Evolutionary conservation across 2,329 filamentous ascomycete genomes (phyloP).

Genomic region (Diplodia scrobiculata): DNA sequence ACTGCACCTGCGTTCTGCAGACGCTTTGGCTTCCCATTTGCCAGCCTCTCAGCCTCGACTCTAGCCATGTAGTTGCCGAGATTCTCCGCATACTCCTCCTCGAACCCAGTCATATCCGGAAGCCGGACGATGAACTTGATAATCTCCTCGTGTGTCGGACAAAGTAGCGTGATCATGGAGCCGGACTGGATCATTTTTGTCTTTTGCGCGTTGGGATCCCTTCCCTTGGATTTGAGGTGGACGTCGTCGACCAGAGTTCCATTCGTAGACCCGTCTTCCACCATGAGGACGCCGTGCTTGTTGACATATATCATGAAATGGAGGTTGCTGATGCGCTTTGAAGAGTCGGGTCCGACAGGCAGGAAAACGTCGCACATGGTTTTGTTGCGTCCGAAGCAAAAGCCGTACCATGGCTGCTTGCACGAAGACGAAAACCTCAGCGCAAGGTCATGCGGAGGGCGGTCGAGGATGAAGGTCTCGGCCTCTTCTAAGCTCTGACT

Average conservation of each 20-base stretch:
- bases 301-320: slow-evolving; percentile 96
- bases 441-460: slow-evolving; percentile 63
- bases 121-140: slow-evolving; percentile 84
- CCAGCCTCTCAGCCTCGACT: background rate
- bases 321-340: slow-evolving; percentile 82
- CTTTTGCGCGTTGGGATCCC: slow-evolving; percentile 39
- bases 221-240: slow-evolving; percentile 59
- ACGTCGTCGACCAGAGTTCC: slow-evolving; percentile 82
- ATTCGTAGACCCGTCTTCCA: slow-evolving; percentile 94
- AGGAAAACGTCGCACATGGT: slow-evolving; percentile 72
- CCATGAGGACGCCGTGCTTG: slow-evolving; percentile 80
- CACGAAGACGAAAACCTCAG: slow-evolving; percentile 74
- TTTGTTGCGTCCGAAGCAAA: slow-evolving; percentile 80
- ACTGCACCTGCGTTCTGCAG: background rate
- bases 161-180: slow-evolving; percentile 70
- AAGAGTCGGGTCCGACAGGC: slow-evolving; percentile 55
- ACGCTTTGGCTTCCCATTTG: background rate
- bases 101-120: slow-evolving; percentile 69
- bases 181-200: slow-evolving; percentile 71
- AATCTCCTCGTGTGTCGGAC: slow-evolving; percentile 58
- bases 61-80: slow-evolving; percentile 65
- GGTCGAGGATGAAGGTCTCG: slow-evolving; percentile 55
- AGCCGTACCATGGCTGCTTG: slow-evolving; percentile 71
- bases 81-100: slow-evolving; percentile 68
- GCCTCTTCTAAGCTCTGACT: slow-evolving; percentile 42